A percentile compares a stretch with the other conserved stretches of the same genome.
Conservation (phyloP, 2,329 filamentous ascomycete genomes). For the Colletotrichum sp. region DNA sequence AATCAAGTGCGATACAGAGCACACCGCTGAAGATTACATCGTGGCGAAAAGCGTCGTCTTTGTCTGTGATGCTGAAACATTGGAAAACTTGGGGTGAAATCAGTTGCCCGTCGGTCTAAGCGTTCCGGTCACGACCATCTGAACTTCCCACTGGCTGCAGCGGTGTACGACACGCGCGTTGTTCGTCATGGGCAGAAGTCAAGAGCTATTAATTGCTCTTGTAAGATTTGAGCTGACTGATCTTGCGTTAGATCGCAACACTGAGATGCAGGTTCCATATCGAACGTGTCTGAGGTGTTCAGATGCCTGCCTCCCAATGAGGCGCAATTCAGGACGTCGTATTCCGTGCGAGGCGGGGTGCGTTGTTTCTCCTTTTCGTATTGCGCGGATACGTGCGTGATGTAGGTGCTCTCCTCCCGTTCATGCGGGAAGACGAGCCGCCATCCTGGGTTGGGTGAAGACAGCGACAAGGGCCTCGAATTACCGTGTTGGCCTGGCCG, state of each 20-base stretch:
- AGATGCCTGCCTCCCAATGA: neutral
- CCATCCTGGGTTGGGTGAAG: neutral
- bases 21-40: neutral
- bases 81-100: slow-evolving; percentile 18
- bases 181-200: neutral
- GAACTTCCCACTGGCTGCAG: slow-evolving; percentile 5
- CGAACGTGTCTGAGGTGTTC: slow-evolving; percentile 1
- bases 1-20: neutral
- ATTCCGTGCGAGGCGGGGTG: neutral
- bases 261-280: neutral
- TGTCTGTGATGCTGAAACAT: slow-evolving; percentile 20
- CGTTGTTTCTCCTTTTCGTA: neutral
- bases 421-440: neutral
- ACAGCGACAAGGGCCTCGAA: neutral
- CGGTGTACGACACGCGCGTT: neutral
- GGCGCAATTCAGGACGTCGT: neutral
- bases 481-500: neutral
- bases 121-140: slow-evolving; percentile 3
- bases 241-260: neutral
- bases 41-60: slow-evolving; percentile 22
- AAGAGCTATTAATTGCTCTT: neutral
- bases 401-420: neutral
- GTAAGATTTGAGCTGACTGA: neutral
- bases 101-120: neutral
- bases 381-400: neutral